These are phyloP conservation scores for Candida ascalaphidarum DNA, from an alignment of 805 yeast genomes.

Conservation along the genomic window DNA sequence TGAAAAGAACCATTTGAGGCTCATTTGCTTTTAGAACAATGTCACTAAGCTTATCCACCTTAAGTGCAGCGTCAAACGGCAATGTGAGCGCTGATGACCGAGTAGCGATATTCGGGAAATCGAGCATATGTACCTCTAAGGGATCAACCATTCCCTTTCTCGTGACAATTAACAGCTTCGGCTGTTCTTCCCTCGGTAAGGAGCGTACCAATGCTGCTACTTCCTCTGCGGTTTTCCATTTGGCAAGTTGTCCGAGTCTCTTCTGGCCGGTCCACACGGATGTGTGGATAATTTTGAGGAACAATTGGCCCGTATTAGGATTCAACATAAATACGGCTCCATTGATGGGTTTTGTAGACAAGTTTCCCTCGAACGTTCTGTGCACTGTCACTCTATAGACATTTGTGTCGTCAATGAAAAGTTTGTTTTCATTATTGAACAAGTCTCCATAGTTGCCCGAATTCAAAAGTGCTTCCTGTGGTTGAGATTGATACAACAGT, in stretches of 20 bases:
- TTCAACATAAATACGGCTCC: constrained; percentile 88
- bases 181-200: constrained; percentile 88
- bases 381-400: constrained; percentile 91
- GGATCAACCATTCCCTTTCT: constrained; percentile 92
- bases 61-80: constrained; percentile 83
- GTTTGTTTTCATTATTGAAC: constrained; percentile 73
- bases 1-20: constrained; percentile 87
- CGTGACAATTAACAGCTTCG: constrained; percentile 84
- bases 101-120: constrained; percentile 85
- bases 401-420: constrained; percentile 89
- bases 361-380: constrained; percentile 85
- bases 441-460: constrained; percentile 87
- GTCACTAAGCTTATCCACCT: constrained; percentile 71
- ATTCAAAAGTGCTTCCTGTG: constrained; percentile 84
- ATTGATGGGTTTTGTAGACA: constrained; percentile 86
- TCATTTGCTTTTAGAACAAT: constrained; percentile 80
- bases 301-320: constrained; percentile 86
- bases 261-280: constrained; percentile 97
- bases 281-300: constrained; percentile 82
- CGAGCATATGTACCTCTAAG: constrained; percentile 91
- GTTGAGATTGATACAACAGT: constrained; percentile 88
- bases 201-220: constrained; percentile 87
- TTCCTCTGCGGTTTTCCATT: constrained; percentile 98
- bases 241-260: constrained; percentile 84
- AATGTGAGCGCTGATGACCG: constrained; percentile 82